Evolutionary conservation across 805 yeast species (phyloP).

Genomic region (Myxozyma neotropica): DNA sequence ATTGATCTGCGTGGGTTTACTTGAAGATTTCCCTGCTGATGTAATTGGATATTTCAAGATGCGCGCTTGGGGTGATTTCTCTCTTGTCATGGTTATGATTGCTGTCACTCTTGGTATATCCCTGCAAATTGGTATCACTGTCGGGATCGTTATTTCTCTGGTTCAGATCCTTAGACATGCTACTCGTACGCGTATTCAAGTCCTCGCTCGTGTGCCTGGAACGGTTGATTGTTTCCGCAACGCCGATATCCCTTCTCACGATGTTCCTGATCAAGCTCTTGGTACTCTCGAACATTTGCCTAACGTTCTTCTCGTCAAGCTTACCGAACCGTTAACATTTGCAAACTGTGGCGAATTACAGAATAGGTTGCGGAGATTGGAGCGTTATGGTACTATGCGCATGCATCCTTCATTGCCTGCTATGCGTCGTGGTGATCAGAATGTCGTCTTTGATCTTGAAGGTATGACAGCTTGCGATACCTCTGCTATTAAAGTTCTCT

Average conservation of each 20-base stretch:
- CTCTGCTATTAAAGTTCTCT: constrained; percentile 72
- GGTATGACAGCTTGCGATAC: constrained; percentile 85
- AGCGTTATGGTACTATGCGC: constrained; percentile 70
- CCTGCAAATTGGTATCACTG: constrained; percentile 83
- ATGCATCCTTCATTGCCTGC: constrained; percentile 76
- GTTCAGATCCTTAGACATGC: constrained; percentile 79
- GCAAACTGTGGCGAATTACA: constrained; percentile 81
- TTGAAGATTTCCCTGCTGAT: constrained; percentile 86
- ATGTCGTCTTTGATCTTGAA: constrained; percentile 72
- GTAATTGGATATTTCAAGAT: constrained; percentile 70
- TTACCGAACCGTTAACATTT: constrained; percentile 87
- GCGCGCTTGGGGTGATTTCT: constrained; percentile 74
- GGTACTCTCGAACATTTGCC: constrained; percentile 56
- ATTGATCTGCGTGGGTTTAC: constrained; percentile 70
- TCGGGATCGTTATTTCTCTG: constrained; percentile 82
- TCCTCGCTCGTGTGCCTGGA: constrained; percentile 68
- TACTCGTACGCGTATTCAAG: constrained; percentile 80
- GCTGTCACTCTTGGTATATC: constrained; percentile 69
- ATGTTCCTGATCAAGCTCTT: constrained; percentile 43
- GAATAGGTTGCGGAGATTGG: constrained; percentile 66
- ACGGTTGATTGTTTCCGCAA: constrained; percentile 59
- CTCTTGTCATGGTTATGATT: constrained; percentile 67
- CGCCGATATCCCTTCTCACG: constrained; percentile 53
- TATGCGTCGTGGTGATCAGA: constrained; percentile 50
- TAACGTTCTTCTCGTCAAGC: constrained; percentile 74